A percentile compares a stretch with the other conserved stretches of the same genome.
These are phyloP conservation scores for Mortierella sp. DNA, from an alignment of 371 early-diverging fungal genomes.

Conservation along the genomic window DNA sequence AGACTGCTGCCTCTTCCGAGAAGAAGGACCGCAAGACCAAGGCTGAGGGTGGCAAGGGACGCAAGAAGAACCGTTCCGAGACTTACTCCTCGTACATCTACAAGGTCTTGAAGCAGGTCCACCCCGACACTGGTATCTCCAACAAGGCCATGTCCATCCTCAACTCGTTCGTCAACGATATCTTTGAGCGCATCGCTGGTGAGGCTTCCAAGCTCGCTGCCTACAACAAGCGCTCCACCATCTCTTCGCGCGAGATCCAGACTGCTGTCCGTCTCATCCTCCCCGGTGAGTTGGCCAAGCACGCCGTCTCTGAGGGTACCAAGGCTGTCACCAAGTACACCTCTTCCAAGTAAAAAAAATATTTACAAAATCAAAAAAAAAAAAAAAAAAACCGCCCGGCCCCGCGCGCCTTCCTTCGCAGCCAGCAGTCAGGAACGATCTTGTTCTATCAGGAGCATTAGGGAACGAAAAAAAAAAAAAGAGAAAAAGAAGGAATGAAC, in stretches of 20 bases:
- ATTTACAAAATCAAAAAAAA: background rate
- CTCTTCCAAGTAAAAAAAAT: constrained; percentile 69
- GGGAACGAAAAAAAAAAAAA: too few species aligned
- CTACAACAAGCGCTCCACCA: constrained; percentile 95
- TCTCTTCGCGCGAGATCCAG: constrained; percentile 95
- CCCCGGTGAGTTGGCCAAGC: constrained; percentile 97
- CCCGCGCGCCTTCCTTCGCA: too few species aligned
- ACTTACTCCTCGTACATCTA: constrained; percentile 96
- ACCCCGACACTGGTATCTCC: constrained; percentile 98
- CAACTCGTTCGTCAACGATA: constrained; percentile 98
- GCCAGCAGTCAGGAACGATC: too few species aligned
- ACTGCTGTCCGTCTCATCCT: constrained; percentile 93
- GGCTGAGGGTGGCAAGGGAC: constrained; percentile 65
- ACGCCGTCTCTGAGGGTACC: constrained; percentile 98
- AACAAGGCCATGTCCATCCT: constrained; percentile 99
- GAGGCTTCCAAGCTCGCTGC: constrained; percentile 94
- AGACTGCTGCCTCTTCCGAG: constrained; percentile 54
- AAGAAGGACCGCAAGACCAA: constrained; percentile 57
- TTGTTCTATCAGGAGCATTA: too few species aligned
- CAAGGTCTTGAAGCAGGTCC: constrained; percentile 97
- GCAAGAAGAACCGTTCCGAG: constrained; percentile 79
- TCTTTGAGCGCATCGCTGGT: constrained; percentile 92
- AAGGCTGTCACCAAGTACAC: constrained; percentile 98
- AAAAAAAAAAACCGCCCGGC: background rate
- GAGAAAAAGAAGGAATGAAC: too few species aligned